Evolutionary conservation across 768 basidiomycete genomes (phyloP).

Genomic region (Mycena rosella): DNA sequence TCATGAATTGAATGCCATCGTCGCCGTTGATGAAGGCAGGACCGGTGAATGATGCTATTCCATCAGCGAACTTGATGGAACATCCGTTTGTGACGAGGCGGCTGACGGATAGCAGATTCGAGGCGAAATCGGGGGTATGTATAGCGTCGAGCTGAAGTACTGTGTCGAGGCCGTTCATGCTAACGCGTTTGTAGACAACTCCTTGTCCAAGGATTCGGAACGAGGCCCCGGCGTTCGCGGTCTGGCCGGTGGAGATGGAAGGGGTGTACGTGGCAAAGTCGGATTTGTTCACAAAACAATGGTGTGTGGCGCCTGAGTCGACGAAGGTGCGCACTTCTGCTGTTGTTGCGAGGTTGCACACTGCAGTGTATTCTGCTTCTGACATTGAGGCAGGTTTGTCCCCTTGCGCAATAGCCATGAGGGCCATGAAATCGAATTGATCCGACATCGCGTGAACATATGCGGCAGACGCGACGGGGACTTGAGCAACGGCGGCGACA

Average conservation of each 20-base stretch:
- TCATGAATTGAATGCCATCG: not conserved
- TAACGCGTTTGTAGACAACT: not conserved
- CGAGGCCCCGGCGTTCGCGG: not conserved
- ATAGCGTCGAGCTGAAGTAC: not conserved
- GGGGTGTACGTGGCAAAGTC: constrained; percentile 4
- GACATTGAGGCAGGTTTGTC: not conserved
- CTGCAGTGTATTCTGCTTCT: not conserved
- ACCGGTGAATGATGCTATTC: not conserved
- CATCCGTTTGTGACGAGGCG: not conserved
- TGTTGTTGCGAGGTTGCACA: not conserved
- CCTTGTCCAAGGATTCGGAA: constrained; percentile 27
- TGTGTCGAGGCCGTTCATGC: not conserved
- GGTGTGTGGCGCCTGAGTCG: not conserved
- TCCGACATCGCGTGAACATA: too few species aligned
- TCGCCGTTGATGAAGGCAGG: too few species aligned
- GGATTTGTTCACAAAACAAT: not conserved
- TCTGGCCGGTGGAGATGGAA: not conserved
- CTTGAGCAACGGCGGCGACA: too few species aligned
- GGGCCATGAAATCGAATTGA: too few species aligned
- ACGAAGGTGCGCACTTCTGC: not conserved
- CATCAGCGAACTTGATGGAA: not conserved
- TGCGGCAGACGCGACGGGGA: too few species aligned
- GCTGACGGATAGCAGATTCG: constrained; percentile 3
- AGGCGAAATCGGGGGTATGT: constrained; percentile 2
- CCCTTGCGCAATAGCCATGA: not conserved